These are phyloP conservation scores for Crucibulum laeve DNA, from an alignment of 768 basidiomycete species.

Conservation along the genomic window DNA sequence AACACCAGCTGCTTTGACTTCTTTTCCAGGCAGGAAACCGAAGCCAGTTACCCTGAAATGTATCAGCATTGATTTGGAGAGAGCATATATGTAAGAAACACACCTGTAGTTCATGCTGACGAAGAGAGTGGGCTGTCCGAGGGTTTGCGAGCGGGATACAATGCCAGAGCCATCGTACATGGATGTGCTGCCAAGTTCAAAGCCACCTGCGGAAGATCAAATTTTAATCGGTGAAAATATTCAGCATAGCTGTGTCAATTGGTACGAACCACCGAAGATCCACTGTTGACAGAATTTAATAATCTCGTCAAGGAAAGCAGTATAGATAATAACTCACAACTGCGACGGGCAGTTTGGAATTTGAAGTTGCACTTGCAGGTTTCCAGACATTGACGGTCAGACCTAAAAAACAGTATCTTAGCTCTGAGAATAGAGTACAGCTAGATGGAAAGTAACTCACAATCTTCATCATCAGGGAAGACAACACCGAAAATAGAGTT, in stretches of 20 bases:
- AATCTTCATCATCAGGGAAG: slow-evolving; percentile 38
- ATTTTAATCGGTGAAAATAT: slow-evolving; percentile 1
- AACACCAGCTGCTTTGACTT: slow-evolving; percentile 46
- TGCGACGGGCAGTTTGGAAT: slow-evolving; percentile 47
- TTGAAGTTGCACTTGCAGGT: slow-evolving; percentile 33
- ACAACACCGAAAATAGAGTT: slow-evolving; percentile 22
- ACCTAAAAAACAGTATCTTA: slow-evolving; percentile 21
- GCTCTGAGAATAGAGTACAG: neutral
- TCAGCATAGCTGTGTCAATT: slow-evolving; percentile 6
- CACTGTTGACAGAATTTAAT: slow-evolving; percentile 25
- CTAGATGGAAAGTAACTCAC: slow-evolving; percentile 21
- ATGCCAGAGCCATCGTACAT: slow-evolving; percentile 41
- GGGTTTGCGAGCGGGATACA: slow-evolving; percentile 37
- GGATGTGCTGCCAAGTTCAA: slow-evolving; percentile 33
- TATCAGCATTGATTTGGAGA: neutral
- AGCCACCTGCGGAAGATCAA: slow-evolving; percentile 26
- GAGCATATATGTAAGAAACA: neutral
- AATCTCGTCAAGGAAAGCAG: neutral
- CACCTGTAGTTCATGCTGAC: slow-evolving; percentile 53
- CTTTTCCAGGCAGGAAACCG: slow-evolving; percentile 48
- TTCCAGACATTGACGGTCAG: slow-evolving; percentile 49
- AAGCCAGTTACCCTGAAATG: slow-evolving; percentile 27
- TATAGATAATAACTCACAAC: slow-evolving; percentile 31
- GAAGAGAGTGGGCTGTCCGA: slow-evolving; percentile 42
- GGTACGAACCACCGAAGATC: slow-evolving; percentile 45